Conservation (phyloP, 2,329 filamentous ascomycete genomes). For the Cadophora sp. region DNA sequence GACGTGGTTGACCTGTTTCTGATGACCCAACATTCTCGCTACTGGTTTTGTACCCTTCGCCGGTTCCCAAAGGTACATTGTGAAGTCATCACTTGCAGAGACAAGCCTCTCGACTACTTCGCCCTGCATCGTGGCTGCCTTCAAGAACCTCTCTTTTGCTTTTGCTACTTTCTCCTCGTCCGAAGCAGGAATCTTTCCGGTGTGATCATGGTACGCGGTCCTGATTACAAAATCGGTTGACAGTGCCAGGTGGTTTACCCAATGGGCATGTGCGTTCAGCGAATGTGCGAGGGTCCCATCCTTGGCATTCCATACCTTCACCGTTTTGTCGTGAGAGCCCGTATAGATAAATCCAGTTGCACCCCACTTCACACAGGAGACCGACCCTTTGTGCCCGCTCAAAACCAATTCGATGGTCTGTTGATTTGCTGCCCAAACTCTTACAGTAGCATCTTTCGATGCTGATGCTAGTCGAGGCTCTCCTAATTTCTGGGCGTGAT, state of each 20-base stretch:
- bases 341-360: constrained; percentile 87
- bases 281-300: constrained; percentile 83
- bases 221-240: constrained; percentile 91
- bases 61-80: constrained; percentile 95
- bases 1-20: constrained; percentile 96
- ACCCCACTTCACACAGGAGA: constrained; percentile 94
- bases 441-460: constrained; percentile 87
- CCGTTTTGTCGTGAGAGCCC: constrained; percentile 87
- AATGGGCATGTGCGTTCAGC: constrained; percentile 84
- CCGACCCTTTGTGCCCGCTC: constrained; percentile 85
- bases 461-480: constrained; percentile 83
- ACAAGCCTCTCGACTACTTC: constrained; percentile 84
- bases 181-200: constrained; percentile 69
- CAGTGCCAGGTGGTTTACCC: constrained; percentile 93
- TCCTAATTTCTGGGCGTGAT: constrained; percentile 78
- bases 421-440: constrained; percentile 84
- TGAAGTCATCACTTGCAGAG: constrained; percentile 93
- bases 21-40: constrained; percentile 88
- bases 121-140: constrained; percentile 78
- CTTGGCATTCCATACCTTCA: constrained; percentile 86
- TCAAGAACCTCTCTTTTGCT: constrained; percentile 83
- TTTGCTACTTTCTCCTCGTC: constrained; percentile 75
- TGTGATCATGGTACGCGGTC: constrained; percentile 87
- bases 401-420: constrained; percentile 82
- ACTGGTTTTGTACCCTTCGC: constrained; percentile 80